Conservation (phyloP, 352 stramenopile species). For the Phytophthora multivora region DNA sequence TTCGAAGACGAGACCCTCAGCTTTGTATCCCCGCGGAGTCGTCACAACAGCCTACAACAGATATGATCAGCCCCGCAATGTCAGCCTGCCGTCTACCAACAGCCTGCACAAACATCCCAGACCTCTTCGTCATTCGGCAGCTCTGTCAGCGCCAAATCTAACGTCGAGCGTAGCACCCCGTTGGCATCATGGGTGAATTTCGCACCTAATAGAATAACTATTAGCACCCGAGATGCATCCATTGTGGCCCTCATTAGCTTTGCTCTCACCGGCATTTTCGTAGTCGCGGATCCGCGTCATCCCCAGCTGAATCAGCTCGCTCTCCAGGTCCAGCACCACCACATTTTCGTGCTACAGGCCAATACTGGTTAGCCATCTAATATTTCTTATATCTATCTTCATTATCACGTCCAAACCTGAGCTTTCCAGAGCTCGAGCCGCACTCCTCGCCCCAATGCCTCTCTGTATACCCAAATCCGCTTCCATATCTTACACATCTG, state of each 20-base stretch:
- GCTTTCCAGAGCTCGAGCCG: conserved; percentile 88
- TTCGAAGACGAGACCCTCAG: conserved; percentile 72
- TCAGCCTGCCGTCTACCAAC: conserved; percentile 1
- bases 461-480: conserved; percentile 39
- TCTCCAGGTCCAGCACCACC: conserved; percentile 84
- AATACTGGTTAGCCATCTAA: not conserved
- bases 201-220: conserved; percentile 31
- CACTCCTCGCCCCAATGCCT: conserved; percentile 78
- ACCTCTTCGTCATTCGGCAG: conserved; percentile 85
- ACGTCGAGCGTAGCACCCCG: conserved; percentile 61
- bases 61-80: not conserved
- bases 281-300: conserved; percentile 83
- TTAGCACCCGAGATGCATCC: not conserved
- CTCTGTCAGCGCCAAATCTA: conserved; percentile 79
- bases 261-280: conserved; percentile 60
- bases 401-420: conserved; percentile 44
- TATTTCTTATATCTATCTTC: not conserved
- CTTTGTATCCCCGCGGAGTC: conserved; percentile 76
- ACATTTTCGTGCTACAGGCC: conserved; percentile 81
- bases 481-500: conserved; percentile 6
- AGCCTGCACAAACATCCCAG: not conserved
- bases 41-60: conserved; percentile 66
- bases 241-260: not conserved
- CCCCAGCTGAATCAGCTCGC: conserved; percentile 82
- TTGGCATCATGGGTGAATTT: conserved; percentile 82